Evolutionary conservation across 1,284 basidiomycete species (phyloP).

Genomic region (Boletus semigastroideus): DNA sequence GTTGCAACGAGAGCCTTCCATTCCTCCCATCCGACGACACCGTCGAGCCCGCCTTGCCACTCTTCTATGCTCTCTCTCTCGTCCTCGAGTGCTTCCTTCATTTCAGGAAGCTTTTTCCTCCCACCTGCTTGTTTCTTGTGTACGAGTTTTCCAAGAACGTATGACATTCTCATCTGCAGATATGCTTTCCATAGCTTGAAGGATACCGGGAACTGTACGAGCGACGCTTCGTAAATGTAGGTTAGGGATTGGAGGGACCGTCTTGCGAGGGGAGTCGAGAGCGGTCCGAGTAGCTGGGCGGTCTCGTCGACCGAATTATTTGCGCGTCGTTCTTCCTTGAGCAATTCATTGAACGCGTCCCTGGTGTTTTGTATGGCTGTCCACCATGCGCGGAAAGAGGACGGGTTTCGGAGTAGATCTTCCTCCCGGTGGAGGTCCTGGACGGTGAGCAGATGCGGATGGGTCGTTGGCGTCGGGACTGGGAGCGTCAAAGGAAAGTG

Average conservation of each 20-base stretch:
- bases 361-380: conserved; percentile 79
- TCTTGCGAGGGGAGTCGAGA: conserved; percentile 72
- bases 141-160: conserved; percentile 77
- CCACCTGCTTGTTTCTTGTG: conserved; percentile 78
- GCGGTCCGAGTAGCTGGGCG: conserved; percentile 62
- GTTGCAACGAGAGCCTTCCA: conserved; percentile 89
- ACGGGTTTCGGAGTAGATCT: conserved; percentile 91
- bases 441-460: conserved; percentile 73
- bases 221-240: conserved; percentile 91
- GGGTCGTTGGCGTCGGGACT: conserved; percentile 76
- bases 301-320: conserved; percentile 47
- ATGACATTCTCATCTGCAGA: conserved; percentile 79
- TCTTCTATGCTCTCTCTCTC: conserved; percentile 74
- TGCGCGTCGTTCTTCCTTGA: conserved; percentile 54
- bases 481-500: conserved; percentile 85
- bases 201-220: conserved; percentile 84
- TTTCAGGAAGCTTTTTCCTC: conserved; percentile 84
- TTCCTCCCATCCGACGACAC: conserved; percentile 89
- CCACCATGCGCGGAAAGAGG: conserved; percentile 92
- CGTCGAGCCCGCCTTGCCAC: conserved; percentile 87
- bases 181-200: conserved; percentile 98
- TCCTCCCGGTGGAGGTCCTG: conserved; percentile 89
- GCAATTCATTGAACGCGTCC: conserved; percentile 58
- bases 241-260: conserved; percentile 80
- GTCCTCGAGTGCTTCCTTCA: conserved; percentile 85